These are phyloP conservation scores for Aquilaria sinensis DNA, from an alignment of 345 rosid genomes.

Conservation along the genomic window DNA sequence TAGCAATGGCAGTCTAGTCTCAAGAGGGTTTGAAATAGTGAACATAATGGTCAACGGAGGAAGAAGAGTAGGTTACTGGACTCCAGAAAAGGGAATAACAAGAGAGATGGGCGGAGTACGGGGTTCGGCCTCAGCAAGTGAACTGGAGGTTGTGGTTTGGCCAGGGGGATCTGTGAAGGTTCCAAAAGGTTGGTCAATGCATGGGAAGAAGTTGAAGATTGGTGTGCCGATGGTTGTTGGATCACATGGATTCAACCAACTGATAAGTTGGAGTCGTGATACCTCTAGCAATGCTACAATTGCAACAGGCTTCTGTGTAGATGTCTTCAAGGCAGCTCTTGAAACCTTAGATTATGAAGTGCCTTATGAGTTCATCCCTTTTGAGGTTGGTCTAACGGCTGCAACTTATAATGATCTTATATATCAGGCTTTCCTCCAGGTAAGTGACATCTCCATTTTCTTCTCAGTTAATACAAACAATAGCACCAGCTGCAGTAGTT, in stretches of 20 bases:
- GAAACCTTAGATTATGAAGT: conserved; percentile 18
- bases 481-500: too few species aligned
- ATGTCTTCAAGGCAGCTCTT: conserved; percentile 29
- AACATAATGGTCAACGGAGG: conserved; percentile 24
- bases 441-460: not conserved
- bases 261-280: conserved; percentile 14
- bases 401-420: conserved; percentile 25
- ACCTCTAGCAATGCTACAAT: not conserved
- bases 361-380: conserved; percentile 20
- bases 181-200: conserved; percentile 12
- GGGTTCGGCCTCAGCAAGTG: conserved; percentile 10
- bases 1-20: conserved; percentile 8
- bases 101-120: conserved; percentile 12
- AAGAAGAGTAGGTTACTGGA: conserved; percentile 30
- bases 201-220: conserved; percentile 18
- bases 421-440: conserved; percentile 27
- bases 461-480: too few species aligned
- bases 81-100: conserved; percentile 9
- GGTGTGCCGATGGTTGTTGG: conserved; percentile 25
- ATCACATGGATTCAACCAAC: conserved; percentile 18
- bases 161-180: conserved; percentile 25
- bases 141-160: conserved; percentile 22
- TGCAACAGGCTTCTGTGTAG: conserved; percentile 29
- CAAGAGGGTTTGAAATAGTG: conserved; percentile 26
- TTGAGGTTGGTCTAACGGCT: not conserved